Evolutionary conservation across 2,329 filamentous ascomycete species (phyloP).

Genomic region (Aspergillus udagawae): DNA sequence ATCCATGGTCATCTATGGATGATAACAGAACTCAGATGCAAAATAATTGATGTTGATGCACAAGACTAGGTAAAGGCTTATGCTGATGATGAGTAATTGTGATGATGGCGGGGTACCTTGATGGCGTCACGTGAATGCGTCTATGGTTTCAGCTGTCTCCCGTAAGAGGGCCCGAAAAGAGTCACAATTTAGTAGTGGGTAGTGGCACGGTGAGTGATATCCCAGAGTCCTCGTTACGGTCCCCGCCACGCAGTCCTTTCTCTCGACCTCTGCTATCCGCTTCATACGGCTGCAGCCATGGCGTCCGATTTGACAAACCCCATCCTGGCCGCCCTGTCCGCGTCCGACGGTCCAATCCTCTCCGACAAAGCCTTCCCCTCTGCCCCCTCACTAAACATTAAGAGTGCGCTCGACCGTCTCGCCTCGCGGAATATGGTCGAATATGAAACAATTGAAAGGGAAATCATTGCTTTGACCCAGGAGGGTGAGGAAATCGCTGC

Average conservation of each 20-base stretch:
- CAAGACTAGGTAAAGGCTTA: neutral
- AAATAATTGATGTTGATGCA: neutral
- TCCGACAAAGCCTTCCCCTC: constrained; percentile 68
- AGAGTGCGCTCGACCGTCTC: constrained; percentile 83
- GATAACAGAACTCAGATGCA: neutral
- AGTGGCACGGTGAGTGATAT: constrained; percentile 12
- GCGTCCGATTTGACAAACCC: constrained; percentile 58
- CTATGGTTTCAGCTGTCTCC: constrained; percentile 20
- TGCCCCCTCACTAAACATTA: constrained; percentile 65
- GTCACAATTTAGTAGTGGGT: constrained; percentile 32
- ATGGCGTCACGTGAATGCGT: constrained; percentile 16
- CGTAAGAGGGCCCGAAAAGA: constrained; percentile 28
- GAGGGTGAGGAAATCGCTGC: constrained; percentile 69
- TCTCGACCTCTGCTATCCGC: constrained; percentile 3
- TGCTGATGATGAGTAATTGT: neutral
- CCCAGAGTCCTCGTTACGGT: constrained; percentile 6
- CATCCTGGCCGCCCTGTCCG: constrained; percentile 63
- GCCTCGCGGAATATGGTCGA: constrained; percentile 78
- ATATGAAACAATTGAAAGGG: constrained; percentile 77
- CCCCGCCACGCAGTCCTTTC: constrained; percentile 1
- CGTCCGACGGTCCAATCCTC: constrained; percentile 58
- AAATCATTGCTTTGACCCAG: constrained; percentile 70
- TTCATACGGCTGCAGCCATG: constrained; percentile 31
- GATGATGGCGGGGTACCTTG: constrained; percentile 14
- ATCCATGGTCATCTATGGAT: neutral